Evolutionary conservation across 495 filamentous ascomycete genomes (phyloP), one percentile per base, ranked within the genome.

Genomic region (Hypoxylon intermedium): DNA sequence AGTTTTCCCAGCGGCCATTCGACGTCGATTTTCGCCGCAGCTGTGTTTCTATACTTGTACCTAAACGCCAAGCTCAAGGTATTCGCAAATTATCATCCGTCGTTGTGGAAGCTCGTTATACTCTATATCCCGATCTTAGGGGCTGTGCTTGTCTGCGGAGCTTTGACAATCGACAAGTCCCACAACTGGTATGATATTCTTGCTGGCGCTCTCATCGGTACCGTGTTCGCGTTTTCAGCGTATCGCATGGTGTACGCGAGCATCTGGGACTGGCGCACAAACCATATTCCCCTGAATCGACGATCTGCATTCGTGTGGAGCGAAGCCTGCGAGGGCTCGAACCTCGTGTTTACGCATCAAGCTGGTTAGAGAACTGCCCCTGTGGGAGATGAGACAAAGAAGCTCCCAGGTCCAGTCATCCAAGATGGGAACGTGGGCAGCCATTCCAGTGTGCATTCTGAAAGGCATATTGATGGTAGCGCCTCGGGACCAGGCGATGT

Each of bases 51-150:
- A 11, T 80, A 58, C 57, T 71, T 83, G 9, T 85, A 85, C 62
- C 69, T 85, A 7, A 85, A 85, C 60, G 82, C 80, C 24, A 84
- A 83, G 67, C 64, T 85, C 15, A 83, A 83, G 56, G 71, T 82
- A 38, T 83, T 77, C 59, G 68, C 75, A n/a, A 82, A 85, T 55
- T 79, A 83, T 59, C 81, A 82, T 40, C 75, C 82, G 2, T 71
- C 79, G 6, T 74, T 81, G 72, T 84, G 82, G 82, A 84, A 84
- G 65, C 70, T 83, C 5, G 68, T 79, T 23, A 73, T 72, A 4
- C 60, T 78, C 15, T 78, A 77, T 53, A 63, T 74, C 18, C 82
- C 82, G 0, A 72, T 84, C 23, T 65, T 83, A 6, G 80, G 77
- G 5, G 79, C 79, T 2, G 71, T 71, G 1, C 62, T 85, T 15